Conservation (phyloP, 2,329 filamentous ascomycete genomes). For the Metarhizium brunneum region DNA sequence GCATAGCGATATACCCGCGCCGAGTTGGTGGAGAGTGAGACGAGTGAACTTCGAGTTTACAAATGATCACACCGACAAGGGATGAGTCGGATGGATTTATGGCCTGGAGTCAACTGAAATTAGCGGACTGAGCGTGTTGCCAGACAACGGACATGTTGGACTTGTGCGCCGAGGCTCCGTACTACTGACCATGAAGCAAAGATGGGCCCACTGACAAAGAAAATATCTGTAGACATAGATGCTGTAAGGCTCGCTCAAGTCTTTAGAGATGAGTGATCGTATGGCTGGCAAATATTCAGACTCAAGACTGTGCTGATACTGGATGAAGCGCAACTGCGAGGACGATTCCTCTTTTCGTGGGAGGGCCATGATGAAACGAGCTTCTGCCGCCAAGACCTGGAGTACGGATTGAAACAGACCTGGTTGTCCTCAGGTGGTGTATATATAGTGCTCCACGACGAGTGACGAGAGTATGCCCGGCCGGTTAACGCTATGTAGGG, state of each 20-base stretch:
- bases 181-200: constrained; percentile 78
- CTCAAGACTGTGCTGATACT: constrained; percentile 53
- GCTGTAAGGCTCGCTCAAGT: constrained; percentile 95
- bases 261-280: constrained; percentile 85
- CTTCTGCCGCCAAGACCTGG: background rate
- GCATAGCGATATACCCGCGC: constrained; percentile 96
- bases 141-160: background rate
- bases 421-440: background rate
- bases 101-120: constrained; percentile 32
- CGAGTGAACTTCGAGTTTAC: constrained; percentile 85
- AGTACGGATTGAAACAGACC: background rate
- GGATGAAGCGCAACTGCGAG: constrained; percentile 46
- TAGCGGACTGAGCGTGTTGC: background rate
- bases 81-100: constrained; percentile 48
- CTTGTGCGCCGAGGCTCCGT: background rate
- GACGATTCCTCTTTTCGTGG: constrained; percentile 26
- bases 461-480: background rate
- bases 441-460: background rate
- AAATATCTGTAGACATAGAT: constrained; percentile 99
- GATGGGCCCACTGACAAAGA: constrained; percentile 90
- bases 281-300: constrained; percentile 71
- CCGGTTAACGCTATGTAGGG: background rate
- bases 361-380: constrained; percentile 21
- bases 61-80: constrained; percentile 85
- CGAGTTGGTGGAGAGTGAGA: constrained; percentile 66